Conservation (phyloP, 768 basidiomycete species). For the Phlebiopsis gigantea region DNA sequence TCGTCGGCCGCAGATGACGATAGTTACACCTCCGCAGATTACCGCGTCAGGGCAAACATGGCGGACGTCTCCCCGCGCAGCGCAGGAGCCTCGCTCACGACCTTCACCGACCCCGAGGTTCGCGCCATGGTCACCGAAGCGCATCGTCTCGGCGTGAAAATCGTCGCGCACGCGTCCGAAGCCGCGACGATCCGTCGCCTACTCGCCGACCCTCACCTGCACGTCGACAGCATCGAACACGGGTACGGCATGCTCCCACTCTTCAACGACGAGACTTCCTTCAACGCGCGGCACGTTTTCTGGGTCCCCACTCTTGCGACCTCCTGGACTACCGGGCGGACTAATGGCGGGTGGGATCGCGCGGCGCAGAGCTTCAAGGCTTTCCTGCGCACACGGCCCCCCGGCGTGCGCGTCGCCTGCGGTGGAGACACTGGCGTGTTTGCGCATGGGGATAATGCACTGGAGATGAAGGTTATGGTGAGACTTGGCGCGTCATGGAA, state of each 20-base stretch:
- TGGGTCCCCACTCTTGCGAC: slow-evolving; percentile 60
- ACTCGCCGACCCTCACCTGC: slow-evolving; percentile 11
- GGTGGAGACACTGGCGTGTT: slow-evolving; percentile 67
- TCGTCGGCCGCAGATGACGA: background rate
- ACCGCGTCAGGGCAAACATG: slow-evolving; percentile 45
- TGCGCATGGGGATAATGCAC: slow-evolving; percentile 52
- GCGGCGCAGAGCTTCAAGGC: slow-evolving; percentile 36
- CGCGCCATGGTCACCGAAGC: slow-evolving; percentile 46
- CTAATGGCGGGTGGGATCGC: slow-evolving; percentile 31
- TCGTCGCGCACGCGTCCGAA: slow-evolving; percentile 48
- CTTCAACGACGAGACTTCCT: slow-evolving; percentile 10
- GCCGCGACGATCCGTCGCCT: background rate
- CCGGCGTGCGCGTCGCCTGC: slow-evolving; percentile 46
- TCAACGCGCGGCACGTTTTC: slow-evolving; percentile 24
- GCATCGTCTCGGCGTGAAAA: slow-evolving; percentile 47
- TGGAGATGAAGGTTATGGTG: slow-evolving; percentile 60
- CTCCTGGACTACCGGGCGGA: slow-evolving; percentile 31
- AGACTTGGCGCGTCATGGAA: slow-evolving; percentile 47
- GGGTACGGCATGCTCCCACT: slow-evolving; percentile 29
- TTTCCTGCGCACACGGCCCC: slow-evolving; percentile 30
- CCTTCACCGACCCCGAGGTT: slow-evolving; percentile 43
- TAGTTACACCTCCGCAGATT: slow-evolving; percentile 35
- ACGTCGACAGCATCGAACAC: slow-evolving; percentile 56
- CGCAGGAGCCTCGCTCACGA: slow-evolving; percentile 31
- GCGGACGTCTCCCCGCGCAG: slow-evolving; percentile 33